These are phyloP conservation scores for Daldinia grandis DNA, from an alignment of 495 filamentous ascomycete species.

Conservation along the genomic window DNA sequence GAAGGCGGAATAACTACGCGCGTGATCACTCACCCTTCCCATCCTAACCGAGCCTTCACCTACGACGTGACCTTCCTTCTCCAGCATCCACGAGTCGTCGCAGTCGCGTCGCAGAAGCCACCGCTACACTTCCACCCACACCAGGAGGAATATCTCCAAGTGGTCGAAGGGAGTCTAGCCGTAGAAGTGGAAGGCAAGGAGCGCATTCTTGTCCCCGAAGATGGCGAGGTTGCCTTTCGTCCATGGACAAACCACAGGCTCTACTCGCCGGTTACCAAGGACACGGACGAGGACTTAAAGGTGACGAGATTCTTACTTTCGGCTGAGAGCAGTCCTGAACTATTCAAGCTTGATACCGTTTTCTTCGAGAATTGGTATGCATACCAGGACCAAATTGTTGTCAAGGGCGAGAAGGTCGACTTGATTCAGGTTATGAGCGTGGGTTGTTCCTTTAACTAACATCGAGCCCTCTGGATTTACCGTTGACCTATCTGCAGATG, in stretches of 20 bases:
- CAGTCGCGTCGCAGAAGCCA: slow-evolving; percentile 49
- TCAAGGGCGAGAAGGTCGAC: slow-evolving; percentile 51
- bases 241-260: slow-evolving; percentile 54
- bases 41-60: slow-evolving; percentile 48
- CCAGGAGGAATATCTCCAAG: slow-evolving; percentile 55
- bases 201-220: slow-evolving; percentile 39
- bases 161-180: slow-evolving; percentile 49
- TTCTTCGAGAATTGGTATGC: slow-evolving; percentile 67
- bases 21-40: slow-evolving; percentile 37
- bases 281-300: slow-evolving; percentile 25
- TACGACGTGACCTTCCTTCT: slow-evolving; percentile 51
- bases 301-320: slow-evolving; percentile 45
- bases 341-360: slow-evolving; percentile 53
- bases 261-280: slow-evolving; percentile 43
- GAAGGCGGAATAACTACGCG: slow-evolving; percentile 45
- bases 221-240: slow-evolving; percentile 49
- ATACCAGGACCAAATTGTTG: slow-evolving; percentile 58
- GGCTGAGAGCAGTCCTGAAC: slow-evolving; percentile 44
- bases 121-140: slow-evolving; percentile 58
- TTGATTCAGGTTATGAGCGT: slow-evolving; percentile 58
- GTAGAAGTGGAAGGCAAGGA: slow-evolving; percentile 51
- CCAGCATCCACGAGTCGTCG: slow-evolving; percentile 45
- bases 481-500: slow-evolving; percentile 44
- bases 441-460: slow-evolving; percentile 27
- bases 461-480: not conserved